phyloP scores from a whole-genome alignment of 2,329 filamentous ascomycete genomes.

The Pyrenochaeta sp. region DNA sequence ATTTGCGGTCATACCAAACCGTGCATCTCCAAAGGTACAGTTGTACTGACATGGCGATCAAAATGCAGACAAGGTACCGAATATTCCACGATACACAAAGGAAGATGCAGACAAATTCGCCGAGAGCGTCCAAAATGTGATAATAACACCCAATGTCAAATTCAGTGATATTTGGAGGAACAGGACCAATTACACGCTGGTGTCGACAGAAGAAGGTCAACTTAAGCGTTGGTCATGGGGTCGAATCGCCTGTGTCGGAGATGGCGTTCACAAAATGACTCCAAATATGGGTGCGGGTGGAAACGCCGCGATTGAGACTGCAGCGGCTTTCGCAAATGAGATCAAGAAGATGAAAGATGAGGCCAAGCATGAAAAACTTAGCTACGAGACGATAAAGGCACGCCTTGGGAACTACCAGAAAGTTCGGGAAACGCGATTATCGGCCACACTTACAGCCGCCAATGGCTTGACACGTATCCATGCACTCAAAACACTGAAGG shows the following conservation, averaged over 20 bases:
- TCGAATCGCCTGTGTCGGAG: constrained; percentile 52
- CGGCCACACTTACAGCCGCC: constrained; percentile 7
- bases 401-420: constrained; percentile 18
- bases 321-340: constrained; percentile 23
- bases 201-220: constrained; percentile 48
- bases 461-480: constrained; percentile 15
- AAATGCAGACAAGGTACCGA: constrained; percentile 26
- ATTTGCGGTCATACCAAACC: no score
- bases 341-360: constrained; percentile 16
- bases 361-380: constrained; percentile 15
- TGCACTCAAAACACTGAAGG: constrained; percentile 16
- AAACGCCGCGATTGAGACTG: constrained; percentile 27
- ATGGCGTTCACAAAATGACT: constrained; percentile 53
- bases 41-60: not conserved
- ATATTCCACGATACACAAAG: constrained; percentile 45
- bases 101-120: constrained; percentile 41
- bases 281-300: constrained; percentile 28
- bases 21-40: no score
- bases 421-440: constrained; percentile 10
- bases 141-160: constrained; percentile 31
- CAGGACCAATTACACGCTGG: constrained; percentile 25
- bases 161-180: constrained; percentile 49
- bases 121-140: constrained; percentile 27
- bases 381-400: constrained; percentile 9
- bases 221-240: constrained; percentile 51